Evolutionary conservation across 179 eudicot genomes (phyloP).

Genomic region (Drosera spatulata): DNA sequence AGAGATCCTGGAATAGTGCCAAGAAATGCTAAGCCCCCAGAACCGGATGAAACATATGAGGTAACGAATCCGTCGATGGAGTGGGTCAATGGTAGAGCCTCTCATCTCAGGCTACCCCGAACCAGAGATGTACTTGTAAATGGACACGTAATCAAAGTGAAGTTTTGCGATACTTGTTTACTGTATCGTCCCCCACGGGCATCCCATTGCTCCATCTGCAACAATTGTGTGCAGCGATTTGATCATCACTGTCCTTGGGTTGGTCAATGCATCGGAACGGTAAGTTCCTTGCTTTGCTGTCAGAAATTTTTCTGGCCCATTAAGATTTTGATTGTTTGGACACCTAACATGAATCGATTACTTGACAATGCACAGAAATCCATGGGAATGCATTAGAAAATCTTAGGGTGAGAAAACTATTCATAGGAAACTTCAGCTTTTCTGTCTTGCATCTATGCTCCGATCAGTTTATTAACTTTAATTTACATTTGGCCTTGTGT

Average conservation of each 20-base stretch:
- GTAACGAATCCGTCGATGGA: conserved; percentile 44
- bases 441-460: too few relatives aligned
- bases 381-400: too few relatives aligned
- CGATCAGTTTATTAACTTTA: too few relatives aligned
- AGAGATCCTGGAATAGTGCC: conserved; percentile 75
- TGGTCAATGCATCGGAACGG: conserved; percentile 47
- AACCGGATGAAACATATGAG: conserved; percentile 29
- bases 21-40: conserved; percentile 44
- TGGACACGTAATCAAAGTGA: conserved; percentile 50
- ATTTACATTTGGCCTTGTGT: too few relatives aligned
- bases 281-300: conserved; percentile 11
- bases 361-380: too few relatives aligned
- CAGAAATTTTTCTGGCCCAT: not conserved
- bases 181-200: conserved; percentile 48
- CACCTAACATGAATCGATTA: not conserved
- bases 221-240: conserved; percentile 41
- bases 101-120: conserved; percentile 43
- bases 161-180: conserved; percentile 58
- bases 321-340: not conserved
- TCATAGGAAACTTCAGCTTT: too few relatives aligned
- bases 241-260: conserved; percentile 55
- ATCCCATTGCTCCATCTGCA: conserved; percentile 50
- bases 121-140: conserved; percentile 41
- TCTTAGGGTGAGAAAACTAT: too few relatives aligned
- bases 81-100: conserved; percentile 43